phyloP scores from a whole-genome alignment of 139 green algal genomes.

The Closterium sp. region DNA sequence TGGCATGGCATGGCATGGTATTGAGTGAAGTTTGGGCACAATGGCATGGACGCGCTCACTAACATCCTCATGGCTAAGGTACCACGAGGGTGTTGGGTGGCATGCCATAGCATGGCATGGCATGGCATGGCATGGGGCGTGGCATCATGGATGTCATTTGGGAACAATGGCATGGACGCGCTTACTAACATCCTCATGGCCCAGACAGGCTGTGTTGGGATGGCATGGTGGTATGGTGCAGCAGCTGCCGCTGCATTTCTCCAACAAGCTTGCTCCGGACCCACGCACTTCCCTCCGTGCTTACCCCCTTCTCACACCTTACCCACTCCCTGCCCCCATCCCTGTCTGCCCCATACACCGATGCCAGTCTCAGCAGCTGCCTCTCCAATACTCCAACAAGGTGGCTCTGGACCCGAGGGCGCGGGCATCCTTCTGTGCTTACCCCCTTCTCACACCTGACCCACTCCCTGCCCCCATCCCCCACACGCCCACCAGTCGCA shows the following conservation, averaged over 20 bases:
- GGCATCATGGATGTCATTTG: not conserved
- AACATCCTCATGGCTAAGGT: too few species aligned
- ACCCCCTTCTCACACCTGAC: not conserved
- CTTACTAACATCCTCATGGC: not conserved
- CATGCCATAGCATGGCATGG: not conserved
- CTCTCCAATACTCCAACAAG: not conserved
- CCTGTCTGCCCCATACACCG: too few species aligned
- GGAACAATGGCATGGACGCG: not conserved
- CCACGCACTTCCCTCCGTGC: too few species aligned
- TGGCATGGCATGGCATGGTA: too few species aligned
- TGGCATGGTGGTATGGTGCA: not conserved
- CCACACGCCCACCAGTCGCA: not conserved
- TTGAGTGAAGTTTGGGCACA: too few species aligned
- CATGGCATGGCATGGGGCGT: not conserved
- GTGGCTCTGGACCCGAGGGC: not conserved
- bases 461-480: not conserved
- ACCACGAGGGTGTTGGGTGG: too few species aligned
- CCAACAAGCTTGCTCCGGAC: not conserved
- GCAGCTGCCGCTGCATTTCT: not conserved
- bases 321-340: too few species aligned
- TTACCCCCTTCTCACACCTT: too few species aligned
- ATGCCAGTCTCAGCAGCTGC: not conserved
- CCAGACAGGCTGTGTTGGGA: not conserved
- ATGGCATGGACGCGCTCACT: too few species aligned
- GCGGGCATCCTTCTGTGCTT: not conserved